Base-by-base conservation (phyloP, 2,329 filamentous ascomycete species). In the Diaporthe longicolla region DNA sequence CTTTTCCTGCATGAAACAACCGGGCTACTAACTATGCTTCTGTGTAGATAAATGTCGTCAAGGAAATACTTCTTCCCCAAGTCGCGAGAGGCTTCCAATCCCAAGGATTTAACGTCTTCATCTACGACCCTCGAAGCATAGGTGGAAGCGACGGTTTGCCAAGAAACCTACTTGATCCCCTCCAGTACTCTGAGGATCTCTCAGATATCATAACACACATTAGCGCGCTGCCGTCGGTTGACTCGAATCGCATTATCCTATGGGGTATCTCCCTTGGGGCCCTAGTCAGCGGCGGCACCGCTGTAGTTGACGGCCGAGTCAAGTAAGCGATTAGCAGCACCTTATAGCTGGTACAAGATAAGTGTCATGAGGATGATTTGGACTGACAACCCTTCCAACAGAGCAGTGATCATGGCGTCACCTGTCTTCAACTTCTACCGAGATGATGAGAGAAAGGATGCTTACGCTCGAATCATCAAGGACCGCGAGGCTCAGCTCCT, bases 211-310 rank as follows among this genome's bases (percentile, higher is more conserved):
- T 32, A n/a, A 52, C 63, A 15, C 35, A 52, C 19, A 10, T 68
- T 7, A 17, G 29, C 7, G 15, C 29, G 6, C 29, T 68, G 5
- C 45, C 63, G 40, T 13, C 21, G 10, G 63, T 68, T 1, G 63
- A 68, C 11, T 13, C 26, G 4, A 15, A 24, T 5, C 10, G 19
- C 29, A 68, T 68, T 19, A 24, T 68, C 15, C 45, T 68, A 7
- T 68, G 63, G 63, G 63, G 63, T 29, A 37, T 68, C 7, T 68
- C 63, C 4, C 32, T 68, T 7, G 63, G 63, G 4, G 63, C n/a
- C 1, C 9, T 37, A 13, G 45, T 68, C 3, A 68, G 63, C 32
- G 63, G 29, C 19, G 24, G 45, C 29, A n/a, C 29, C 0, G 63
- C 63, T 2, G 63, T 37, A 3, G n/a, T 32, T 19, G 63, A 68